Evolutionary conservation across 371 early-diverging fungal genomes (phyloP).

Genomic region (Mortierella sp.): DNA sequence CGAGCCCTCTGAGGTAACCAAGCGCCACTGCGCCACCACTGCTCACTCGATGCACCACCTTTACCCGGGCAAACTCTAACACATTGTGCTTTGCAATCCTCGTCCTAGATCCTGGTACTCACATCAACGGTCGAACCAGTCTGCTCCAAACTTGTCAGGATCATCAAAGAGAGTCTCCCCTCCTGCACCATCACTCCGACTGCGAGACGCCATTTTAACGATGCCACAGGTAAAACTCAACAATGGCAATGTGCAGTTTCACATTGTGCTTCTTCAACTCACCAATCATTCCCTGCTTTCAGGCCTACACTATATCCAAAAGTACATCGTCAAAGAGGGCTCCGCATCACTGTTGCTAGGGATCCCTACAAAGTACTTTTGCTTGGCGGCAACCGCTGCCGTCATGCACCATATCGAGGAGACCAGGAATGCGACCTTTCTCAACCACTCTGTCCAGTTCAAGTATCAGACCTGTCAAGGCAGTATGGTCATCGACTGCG

Average conservation of each 20-base stretch:
- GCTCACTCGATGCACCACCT: too few relatives aligned
- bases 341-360: conserved; percentile 54
- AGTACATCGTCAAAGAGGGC: conserved; percentile 61
- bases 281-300: neutral
- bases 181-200: conserved; percentile 58
- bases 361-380: conserved; percentile 61
- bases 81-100: neutral
- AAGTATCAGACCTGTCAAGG: conserved; percentile 71
- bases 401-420: conserved; percentile 63
- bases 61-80: too few relatives aligned
- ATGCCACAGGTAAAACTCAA: conserved; percentile 63
- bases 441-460: conserved; percentile 70
- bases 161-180: conserved; percentile 61
- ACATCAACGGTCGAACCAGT: conserved; percentile 55
- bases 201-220: conserved; percentile 69
- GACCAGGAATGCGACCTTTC: conserved; percentile 61
- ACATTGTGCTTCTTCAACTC: neutral
- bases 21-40: neutral
- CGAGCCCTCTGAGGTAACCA: conserved; percentile 66
- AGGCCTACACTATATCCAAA: conserved; percentile 61
- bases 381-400: conserved; percentile 43
- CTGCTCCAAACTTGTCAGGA: conserved; percentile 58
- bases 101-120: conserved; percentile 55
- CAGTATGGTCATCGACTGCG: conserved; percentile 69
- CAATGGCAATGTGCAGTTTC: too few relatives aligned